Base-by-base conservation (phyloP, 352 stramenopile species). In the Bremia lactucae region DNA sequence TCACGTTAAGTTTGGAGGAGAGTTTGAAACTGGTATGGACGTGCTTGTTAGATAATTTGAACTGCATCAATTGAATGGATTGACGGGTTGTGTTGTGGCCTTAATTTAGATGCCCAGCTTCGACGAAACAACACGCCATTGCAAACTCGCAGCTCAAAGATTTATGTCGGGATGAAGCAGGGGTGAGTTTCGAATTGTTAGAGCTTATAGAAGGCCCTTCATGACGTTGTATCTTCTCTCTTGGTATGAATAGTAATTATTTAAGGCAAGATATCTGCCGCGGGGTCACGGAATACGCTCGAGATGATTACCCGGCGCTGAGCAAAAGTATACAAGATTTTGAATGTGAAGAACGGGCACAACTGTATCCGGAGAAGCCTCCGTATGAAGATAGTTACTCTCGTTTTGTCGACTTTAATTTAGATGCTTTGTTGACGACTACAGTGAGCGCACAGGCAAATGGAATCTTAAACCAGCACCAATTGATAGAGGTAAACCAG, bases 161-260 rank as follows among this genome's bases (percentile, higher is more conserved):
- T 84, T 5, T 93, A 72, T 46, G 69, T 93, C 20, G 65, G 62
- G n/a, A 62, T 72, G 36, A 93, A 93, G 52, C 68, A 88, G 80
- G 72, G 68, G 79, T 92, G 64, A n/a, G 68, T 33, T 33, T 33
- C 15, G 11, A 6, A 33, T 33, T 4, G 6, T 6, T 4, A 6
- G 7, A 33, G 11, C 28, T 13, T 16, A 33, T 14, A 28, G n/a
- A n/a, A n/a, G n/a, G n/a, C n/a, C n/a, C n/a, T n/a, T n/a, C n/a
- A n/a, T n/a, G n/a, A n/a, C n/a, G n/a, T n/a, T n/a, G n/a, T n/a
- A 13, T 41, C 16, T 23, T 34, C 40, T 20, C 28, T 4, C 0
- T 36, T 37, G 7, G 21, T 40, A 14, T 49, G 20, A 47, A 13
- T 22, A 90, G 78, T 9, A 68, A 79, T 23, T 87, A 65, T 41